A percentile compares a stretch with the other conserved stretches of the same genome.
Evolutionary conservation across 345 rosid species (phyloP).

Genomic region (Salix udensis): DNA sequence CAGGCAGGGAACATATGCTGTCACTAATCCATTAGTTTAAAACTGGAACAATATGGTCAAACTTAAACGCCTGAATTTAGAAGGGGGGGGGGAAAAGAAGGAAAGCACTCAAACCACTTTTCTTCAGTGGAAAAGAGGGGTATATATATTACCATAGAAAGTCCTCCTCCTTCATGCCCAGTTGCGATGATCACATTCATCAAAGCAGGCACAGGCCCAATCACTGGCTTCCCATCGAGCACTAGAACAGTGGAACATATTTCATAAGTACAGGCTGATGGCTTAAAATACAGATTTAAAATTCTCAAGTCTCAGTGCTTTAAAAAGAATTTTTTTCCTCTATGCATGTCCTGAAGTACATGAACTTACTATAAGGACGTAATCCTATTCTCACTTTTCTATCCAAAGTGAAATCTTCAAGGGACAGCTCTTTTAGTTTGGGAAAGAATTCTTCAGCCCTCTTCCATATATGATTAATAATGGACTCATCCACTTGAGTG

Average conservation of each 20-base stretch:
- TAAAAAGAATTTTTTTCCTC: not conserved
- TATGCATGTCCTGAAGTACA: not conserved
- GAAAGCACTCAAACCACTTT: not conserved
- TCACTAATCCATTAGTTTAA: not conserved
- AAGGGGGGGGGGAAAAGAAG: no score
- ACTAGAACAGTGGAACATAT: constrained; percentile 39
- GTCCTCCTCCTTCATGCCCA: constrained; percentile 96
- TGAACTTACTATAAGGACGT: constrained; percentile 86
- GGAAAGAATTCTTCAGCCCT: constrained; percentile 81
- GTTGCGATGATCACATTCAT: constrained; percentile 69
- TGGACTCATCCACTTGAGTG: constrained; percentile 58
- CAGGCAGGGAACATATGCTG: not conserved
- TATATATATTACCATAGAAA: constrained; percentile 59
- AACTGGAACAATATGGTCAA: not conserved
- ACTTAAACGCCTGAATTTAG: not conserved
- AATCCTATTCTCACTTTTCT: constrained; percentile 87
- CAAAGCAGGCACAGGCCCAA: constrained; percentile 67
- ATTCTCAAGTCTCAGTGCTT: not conserved
- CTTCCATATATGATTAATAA: constrained; percentile 62
- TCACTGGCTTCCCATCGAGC: constrained; percentile 90
- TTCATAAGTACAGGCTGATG: not conserved
- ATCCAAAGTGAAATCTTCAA: constrained; percentile 37
- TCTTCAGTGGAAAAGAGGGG: not conserved
- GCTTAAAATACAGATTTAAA: not conserved
- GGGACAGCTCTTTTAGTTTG: constrained; percentile 45